Evolutionary conservation across 2,329 filamentous ascomycete species (phyloP).

Genomic region (Beauveria medogensis): DNA sequence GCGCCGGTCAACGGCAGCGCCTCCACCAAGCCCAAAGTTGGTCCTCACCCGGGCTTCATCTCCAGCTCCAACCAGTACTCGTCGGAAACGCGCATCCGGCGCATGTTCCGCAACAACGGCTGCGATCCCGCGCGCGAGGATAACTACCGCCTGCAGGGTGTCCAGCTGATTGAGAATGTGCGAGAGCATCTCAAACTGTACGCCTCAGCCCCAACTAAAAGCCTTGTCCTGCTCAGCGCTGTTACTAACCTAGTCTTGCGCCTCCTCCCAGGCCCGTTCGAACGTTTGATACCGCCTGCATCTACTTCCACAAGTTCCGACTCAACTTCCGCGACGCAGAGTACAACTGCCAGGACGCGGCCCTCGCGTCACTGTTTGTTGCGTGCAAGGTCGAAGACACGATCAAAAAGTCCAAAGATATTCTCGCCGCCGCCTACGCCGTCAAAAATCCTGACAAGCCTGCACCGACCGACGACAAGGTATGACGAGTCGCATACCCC

Average conservation of each 20-base stretch:
- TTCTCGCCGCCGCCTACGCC: slow-evolving; percentile 85
- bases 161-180: slow-evolving; percentile 82
- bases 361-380: slow-evolving; percentile 79
- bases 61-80: slow-evolving; percentile 60
- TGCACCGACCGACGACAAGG: slow-evolving; percentile 73
- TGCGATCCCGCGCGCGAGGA: slow-evolving; percentile 75
- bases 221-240: background rate
- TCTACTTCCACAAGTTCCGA: slow-evolving; percentile 91
- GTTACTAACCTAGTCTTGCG: background rate
- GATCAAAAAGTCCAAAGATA: slow-evolving; percentile 90
- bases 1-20: slow-evolving; percentile 9
- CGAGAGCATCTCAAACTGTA: slow-evolving; percentile 72
- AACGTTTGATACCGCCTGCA: slow-evolving; percentile 84
- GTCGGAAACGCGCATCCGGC: slow-evolving; percentile 71
- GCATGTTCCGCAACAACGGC: slow-evolving; percentile 59
- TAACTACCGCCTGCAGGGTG: slow-evolving; percentile 71
- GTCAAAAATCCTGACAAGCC: slow-evolving; percentile 62
- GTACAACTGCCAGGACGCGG: slow-evolving; percentile 80
- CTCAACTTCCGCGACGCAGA: slow-evolving; percentile 77
- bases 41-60: slow-evolving; percentile 40
- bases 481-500: slow-evolving; percentile 28
- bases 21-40: slow-evolving; percentile 19
- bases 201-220: slow-evolving; percentile 22
- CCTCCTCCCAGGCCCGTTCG: slow-evolving; percentile 59
- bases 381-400: slow-evolving; percentile 98